A percentile compares a stretch with the other conserved stretches of the same genome.
phyloP scores from a whole-genome alignment of 331 rosid genomes.

The Malus hybrid region DNA sequence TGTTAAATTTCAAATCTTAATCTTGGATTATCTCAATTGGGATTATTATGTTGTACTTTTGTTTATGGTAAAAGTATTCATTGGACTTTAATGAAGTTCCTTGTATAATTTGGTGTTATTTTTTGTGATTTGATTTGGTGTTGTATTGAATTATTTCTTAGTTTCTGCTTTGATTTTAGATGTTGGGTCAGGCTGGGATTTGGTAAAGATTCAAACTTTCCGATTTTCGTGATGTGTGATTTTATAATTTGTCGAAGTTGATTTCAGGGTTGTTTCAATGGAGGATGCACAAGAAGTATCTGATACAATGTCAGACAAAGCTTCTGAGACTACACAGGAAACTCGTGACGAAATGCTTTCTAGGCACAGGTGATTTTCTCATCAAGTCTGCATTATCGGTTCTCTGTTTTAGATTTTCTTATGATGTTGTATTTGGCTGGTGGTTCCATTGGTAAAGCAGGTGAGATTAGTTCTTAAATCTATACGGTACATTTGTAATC shows the following conservation, averaged over 20 bases:
- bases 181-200: background rate
- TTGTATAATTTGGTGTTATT: background rate
- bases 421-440: background rate
- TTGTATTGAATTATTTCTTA: background rate
- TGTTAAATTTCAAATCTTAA: background rate
- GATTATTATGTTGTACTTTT: background rate
- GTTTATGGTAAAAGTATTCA: background rate
- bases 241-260: background rate
- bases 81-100: background rate
- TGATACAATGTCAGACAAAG: constrained; percentile 39
- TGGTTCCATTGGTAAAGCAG: background rate
- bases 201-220: background rate
- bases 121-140: background rate
- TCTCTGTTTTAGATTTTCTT: background rate
- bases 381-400: background rate
- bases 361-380: constrained; percentile 59
- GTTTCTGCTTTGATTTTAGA: background rate
- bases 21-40: background rate
- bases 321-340: background rate
- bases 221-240: background rate
- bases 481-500: background rate
- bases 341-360: constrained; percentile 73
- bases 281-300: constrained; percentile 43
- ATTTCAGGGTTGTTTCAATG: constrained; percentile 48
- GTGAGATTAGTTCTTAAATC: background rate